Conservation (phyloP, 306 rosid genomes). For the Cicer chorassanicum region DNA sequence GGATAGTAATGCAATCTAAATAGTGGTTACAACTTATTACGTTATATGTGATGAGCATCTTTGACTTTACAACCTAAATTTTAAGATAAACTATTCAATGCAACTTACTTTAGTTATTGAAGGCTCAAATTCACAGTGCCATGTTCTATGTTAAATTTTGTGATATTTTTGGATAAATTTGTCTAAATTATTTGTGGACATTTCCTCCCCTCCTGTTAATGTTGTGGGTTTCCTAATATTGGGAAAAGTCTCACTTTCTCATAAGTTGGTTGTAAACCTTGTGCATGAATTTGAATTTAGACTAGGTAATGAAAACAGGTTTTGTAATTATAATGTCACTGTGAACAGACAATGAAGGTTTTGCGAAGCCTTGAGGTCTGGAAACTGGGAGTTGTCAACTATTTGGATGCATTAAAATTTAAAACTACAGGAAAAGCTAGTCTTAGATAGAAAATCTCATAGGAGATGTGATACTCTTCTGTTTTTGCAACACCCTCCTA, state of each 20-base stretch:
- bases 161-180: constrained; percentile 14
- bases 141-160: neutral
- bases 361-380: constrained; percentile 73
- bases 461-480: constrained; percentile 29
- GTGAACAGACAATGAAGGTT: constrained; percentile 67
- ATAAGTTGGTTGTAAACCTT: no score
- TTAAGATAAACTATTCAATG: neutral
- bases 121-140: constrained; percentile 8
- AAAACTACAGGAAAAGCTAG: constrained; percentile 54
- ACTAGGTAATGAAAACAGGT: constrained; percentile 16
- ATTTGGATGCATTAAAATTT: constrained; percentile 12
- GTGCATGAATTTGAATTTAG: neutral
- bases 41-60: no score
- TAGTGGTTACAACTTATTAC: no score
- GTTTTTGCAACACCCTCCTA: constrained; percentile 58
- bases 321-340: constrained; percentile 35
- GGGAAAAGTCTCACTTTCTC: no score
- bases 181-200: neutral
- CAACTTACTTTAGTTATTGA: neutral
- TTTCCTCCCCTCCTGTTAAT: no score
- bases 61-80: no score
- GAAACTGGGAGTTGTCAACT: constrained; percentile 80
- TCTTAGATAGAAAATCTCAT: constrained; percentile 57
- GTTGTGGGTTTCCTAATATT: neutral
- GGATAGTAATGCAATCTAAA: no score